These are phyloP conservation scores for Talinum fruticosum DNA, from an alignment of 148 eudicot species.

Conservation along the genomic window DNA sequence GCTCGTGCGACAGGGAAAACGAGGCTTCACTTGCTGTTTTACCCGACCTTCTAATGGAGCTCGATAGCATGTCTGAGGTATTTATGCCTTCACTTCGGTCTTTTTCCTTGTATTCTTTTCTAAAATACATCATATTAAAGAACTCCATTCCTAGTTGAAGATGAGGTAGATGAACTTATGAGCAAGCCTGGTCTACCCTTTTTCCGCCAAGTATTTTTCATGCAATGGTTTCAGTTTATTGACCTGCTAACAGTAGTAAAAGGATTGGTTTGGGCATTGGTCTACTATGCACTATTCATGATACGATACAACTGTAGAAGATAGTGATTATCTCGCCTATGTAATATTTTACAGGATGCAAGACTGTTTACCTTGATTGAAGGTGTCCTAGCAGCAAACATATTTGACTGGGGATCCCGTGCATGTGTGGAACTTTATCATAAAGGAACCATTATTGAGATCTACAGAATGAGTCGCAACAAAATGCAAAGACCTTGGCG, in stretches of 20 bases:
- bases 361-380: slow-evolving; percentile 81
- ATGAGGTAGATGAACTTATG: background rate
- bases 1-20: slow-evolving; percentile 60
- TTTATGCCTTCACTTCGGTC: background rate
- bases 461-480: slow-evolving; percentile 94
- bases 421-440: slow-evolving; percentile 99
- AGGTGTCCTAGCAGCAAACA: slow-evolving; percentile 98
- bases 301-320: background rate
- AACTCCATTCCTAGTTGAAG: background rate
- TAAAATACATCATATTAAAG: background rate
- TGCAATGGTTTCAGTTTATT: background rate
- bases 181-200: background rate
- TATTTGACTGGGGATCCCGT: slow-evolving; percentile 99
- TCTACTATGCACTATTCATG: background rate
- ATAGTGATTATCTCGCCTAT: background rate
- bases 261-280: too few relatives aligned
- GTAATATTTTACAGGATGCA: slow-evolving; percentile 47
- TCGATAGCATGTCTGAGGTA: slow-evolving; percentile 93
- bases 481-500: slow-evolving; percentile 99
- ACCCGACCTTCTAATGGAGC: slow-evolving; percentile 81
- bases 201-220: background rate
- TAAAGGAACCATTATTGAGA: slow-evolving; percentile 94
- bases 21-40: slow-evolving; percentile 98
- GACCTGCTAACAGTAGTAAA: too few relatives aligned
- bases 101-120: background rate